Evolutionary conservation across 2,329 filamentous ascomycete species (phyloP).

Genomic region (Phoma sp.): DNA sequence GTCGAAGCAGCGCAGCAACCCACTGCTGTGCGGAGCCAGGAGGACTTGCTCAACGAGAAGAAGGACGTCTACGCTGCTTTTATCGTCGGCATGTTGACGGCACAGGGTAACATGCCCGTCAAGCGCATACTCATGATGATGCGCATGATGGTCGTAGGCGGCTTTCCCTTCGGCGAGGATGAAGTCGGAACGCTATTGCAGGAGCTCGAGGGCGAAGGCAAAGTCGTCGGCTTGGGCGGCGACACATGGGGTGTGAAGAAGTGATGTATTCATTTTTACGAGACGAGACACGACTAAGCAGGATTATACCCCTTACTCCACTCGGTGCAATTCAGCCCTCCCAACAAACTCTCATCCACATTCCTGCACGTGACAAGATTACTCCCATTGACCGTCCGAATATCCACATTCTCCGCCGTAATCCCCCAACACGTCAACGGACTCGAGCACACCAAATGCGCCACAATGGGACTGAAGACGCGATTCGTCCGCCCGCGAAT

Average conservation of each 20-base stretch:
- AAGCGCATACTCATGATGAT: constrained; percentile 91
- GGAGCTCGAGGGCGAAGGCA: constrained; percentile 64
- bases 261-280: neutral
- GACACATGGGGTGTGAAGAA: constrained; percentile 45
- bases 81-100: constrained; percentile 93
- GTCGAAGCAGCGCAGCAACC: constrained; percentile 50
- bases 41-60: constrained; percentile 70
- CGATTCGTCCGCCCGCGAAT: constrained; percentile 13
- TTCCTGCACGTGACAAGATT: constrained; percentile 23
- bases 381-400: constrained; percentile 20
- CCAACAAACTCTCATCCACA: constrained; percentile 14
- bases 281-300: neutral
- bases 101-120: constrained; percentile 83
- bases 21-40: constrained; percentile 58
- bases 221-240: constrained; percentile 39
- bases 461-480: constrained; percentile 18
- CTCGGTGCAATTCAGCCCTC: constrained; percentile 17
- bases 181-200: constrained; percentile 82
- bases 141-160: constrained; percentile 86
- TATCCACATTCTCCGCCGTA: constrained; percentile 21
- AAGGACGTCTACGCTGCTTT: constrained; percentile 86
- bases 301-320: constrained; percentile 20
- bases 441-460: constrained; percentile 14
- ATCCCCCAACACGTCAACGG: constrained; percentile 20
- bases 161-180: constrained; percentile 88